Base-by-base conservation (phyloP, 306 rosid species). In the Sindora glabra region DNA sequence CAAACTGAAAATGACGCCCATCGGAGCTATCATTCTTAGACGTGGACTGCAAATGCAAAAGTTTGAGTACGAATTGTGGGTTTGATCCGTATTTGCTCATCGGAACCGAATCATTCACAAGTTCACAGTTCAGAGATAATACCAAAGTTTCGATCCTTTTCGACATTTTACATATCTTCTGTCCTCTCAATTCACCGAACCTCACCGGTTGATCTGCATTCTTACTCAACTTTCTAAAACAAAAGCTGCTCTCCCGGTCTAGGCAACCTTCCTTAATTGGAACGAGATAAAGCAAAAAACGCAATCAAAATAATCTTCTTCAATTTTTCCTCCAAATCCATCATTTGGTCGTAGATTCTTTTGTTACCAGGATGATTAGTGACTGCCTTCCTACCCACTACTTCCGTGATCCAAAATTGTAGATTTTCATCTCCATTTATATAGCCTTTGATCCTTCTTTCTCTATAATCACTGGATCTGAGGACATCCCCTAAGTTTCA, bases 241-340 rank as follows among this genome's bases (percentile, higher is more conserved):
- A n/a, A 40, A 25, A 26, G 3, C 38, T 40, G 6, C n/a, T 49
- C 27, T n/a, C n/a, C n/a, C n/a, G n/a, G n/a, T 26, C 26, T n/a
- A n/a, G n/a, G n/a, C 49, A 4, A 38, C 13, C 2, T 27, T 25
- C 19, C 14, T 25, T 6, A n/a, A 16, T 10, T 45, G 44, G 48
- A 70, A 25, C 70, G 47, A 36, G 24, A 32, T 56, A 53, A 13
- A 16, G 41, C 16, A n/a, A n/a, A 9, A 10, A 34, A 23, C 67
- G 38, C 42, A 27, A 24, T 48, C 67, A 55, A 21, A 53, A 61
- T 65, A 42, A 37, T 16, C 13, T 22, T 65, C 72, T 56, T 72
- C 21, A 37, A 24, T 37, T 38, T 68, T n/a, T n/a, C n/a, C n/a
- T 24, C 11, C 16, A 3, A 48, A 47, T 44, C 12, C n/a, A n/a